Percentiles rank a stretch among this genome's conserved stretches.
Conservation (phyloP, 345 rosid species). For the Capsella bursapastoris region DNA sequence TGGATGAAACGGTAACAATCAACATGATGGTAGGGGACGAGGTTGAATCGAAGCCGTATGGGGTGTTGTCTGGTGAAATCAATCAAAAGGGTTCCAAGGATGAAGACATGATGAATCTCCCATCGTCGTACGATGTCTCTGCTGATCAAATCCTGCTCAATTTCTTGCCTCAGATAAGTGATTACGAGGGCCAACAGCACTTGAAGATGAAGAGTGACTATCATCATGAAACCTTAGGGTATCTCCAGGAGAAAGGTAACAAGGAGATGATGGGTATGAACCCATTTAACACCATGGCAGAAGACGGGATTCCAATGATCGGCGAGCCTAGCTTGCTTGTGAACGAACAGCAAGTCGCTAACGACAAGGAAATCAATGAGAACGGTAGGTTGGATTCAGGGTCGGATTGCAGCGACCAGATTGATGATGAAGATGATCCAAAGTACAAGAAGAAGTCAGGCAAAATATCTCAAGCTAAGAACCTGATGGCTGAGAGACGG, state of each 20-base stretch:
- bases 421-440: conserved; percentile 69
- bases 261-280: conserved; percentile 47
- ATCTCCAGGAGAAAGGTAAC: conserved; percentile 37
- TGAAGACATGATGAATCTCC: conserved; percentile 47
- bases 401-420: conserved; percentile 81
- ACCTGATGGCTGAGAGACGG: conserved; percentile 85
- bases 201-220: conserved; percentile 47
- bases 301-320: conserved; percentile 48
- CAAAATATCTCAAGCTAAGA: conserved; percentile 69
- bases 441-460: conserved; percentile 55
- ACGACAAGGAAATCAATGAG: conserved; percentile 55
- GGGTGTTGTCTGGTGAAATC: conserved; percentile 31
- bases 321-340: conserved; percentile 49
- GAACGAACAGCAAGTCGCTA: conserved; percentile 47
- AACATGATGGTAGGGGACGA: conserved; percentile 41
- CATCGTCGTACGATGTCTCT: conserved; percentile 52
- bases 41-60: conserved; percentile 45
- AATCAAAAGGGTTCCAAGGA: conserved; percentile 42
- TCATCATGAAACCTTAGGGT: conserved; percentile 42
- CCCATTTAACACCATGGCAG: conserved; percentile 34
- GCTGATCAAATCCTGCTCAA: conserved; percentile 52
- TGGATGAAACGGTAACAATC: conserved; percentile 53
- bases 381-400: conserved; percentile 62
- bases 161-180: conserved; percentile 55
- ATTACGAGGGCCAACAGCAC: conserved; percentile 41